Percentiles rank a stretch among this genome's conserved stretches.
These are phyloP conservation scores for Aegilops tauschii DNA, from an alignment of 176 grass and related monocot species.

Conservation along the genomic window DNA sequence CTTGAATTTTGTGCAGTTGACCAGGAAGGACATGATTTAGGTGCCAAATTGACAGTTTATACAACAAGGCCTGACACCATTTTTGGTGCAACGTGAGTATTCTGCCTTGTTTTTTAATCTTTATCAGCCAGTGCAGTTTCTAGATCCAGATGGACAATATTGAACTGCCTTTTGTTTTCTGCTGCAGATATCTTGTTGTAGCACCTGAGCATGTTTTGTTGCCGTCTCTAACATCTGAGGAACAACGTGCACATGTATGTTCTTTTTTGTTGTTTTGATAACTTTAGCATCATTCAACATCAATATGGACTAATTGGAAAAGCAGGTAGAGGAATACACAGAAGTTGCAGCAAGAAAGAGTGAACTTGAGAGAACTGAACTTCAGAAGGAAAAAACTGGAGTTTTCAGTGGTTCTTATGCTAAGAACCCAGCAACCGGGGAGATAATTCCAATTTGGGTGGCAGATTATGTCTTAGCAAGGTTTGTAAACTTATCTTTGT, in stretches of 20 bases:
- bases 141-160: conserved; percentile 11
- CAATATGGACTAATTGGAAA: conserved; percentile 32
- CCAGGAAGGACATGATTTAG: conserved; percentile 40
- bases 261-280: conserved; percentile 29
- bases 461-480: conserved; percentile 99
- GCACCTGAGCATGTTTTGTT: conserved; percentile 78
- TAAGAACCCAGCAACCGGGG: conserved; percentile 85
- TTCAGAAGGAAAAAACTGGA: conserved; percentile 97
- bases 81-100: conserved; percentile 88
- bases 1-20: conserved; percentile 71
- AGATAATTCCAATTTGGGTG: conserved; percentile 93
- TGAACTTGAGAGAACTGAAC: conserved; percentile 96
- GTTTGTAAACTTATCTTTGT: conserved; percentile 42
- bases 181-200: conserved; percentile 86
- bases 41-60: conserved; percentile 62
- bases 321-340: conserved; percentile 77
- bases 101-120: not conserved
- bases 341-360: conserved; percentile 82
- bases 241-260: conserved; percentile 58
- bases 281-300: conserved; percentile 7
- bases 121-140: not conserved
- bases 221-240: conserved; percentile 67
- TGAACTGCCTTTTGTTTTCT: conserved; percentile 3
- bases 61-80: conserved; percentile 94
- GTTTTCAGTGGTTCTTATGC: conserved; percentile 97